phyloP scores from a whole-genome alignment of 805 yeast species.

The Nakazawaea ambrosiae region DNA sequence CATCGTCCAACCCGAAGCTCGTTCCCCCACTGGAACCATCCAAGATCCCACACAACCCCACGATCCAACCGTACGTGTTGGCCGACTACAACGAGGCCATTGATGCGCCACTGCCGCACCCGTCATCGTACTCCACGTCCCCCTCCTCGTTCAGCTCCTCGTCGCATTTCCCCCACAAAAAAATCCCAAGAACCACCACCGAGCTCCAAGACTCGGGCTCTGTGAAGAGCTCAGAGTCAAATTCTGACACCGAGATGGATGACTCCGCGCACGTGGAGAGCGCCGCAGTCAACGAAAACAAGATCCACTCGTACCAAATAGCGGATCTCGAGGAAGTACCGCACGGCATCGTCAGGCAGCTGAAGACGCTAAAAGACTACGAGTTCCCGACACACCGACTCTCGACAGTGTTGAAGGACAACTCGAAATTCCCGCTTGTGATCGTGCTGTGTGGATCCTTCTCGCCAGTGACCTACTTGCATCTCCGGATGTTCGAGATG shows the following conservation, averaged over 20 bases:
- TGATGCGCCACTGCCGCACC: constrained; percentile 67
- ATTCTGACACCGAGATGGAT: neutral
- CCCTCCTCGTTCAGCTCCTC: neutral
- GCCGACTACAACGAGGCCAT: constrained; percentile 67
- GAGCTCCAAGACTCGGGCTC: neutral
- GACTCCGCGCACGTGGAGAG: neutral
- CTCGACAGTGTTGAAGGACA: constrained; percentile 60
- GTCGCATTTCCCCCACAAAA: neutral
- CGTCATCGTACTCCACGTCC: constrained; percentile 19
- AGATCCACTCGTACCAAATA: constrained; percentile 53
- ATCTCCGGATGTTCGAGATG: constrained; percentile 97
- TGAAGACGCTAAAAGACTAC: constrained; percentile 61
- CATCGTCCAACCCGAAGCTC: constrained; percentile 55
- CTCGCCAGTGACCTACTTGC: constrained; percentile 91
- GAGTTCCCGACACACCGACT: constrained; percentile 84
- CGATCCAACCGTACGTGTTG: constrained; percentile 71
- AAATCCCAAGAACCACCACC: neutral
- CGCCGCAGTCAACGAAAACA: constrained; percentile 4
- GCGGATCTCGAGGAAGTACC: constrained; percentile 98
- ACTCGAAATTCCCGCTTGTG: constrained; percentile 80
- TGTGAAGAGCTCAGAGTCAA: neutral
- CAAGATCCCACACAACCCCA: constrained; percentile 64
- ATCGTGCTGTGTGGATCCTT: constrained; percentile 97
- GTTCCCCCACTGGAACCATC: constrained; percentile 64
- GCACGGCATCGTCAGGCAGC: constrained; percentile 86